Evolutionary conservation across 768 basidiomycete genomes (phyloP).

Genomic region (Suillus americanus): DNA sequence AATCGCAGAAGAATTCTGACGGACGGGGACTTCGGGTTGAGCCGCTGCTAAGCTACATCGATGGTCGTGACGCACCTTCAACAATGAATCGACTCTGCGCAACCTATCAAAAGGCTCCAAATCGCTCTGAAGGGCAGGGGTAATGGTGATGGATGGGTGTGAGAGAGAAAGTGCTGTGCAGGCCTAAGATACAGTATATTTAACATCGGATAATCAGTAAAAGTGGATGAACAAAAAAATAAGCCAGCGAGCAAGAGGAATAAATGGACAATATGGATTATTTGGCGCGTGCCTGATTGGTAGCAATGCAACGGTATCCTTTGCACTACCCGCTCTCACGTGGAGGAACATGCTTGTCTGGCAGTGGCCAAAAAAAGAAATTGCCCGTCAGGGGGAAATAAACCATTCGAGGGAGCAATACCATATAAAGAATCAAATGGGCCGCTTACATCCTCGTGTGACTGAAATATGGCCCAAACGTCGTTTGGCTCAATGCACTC

Average conservation of each 20-base stretch:
- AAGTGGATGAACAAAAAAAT: conserved; percentile 10
- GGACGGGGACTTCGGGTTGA: conserved; percentile 5
- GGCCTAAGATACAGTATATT: conserved; percentile 43
- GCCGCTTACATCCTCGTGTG: conserved; percentile 58
- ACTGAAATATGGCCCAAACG: conserved; percentile 57
- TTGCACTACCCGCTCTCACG: conserved; percentile 4
- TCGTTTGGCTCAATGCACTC: conserved; percentile 36
- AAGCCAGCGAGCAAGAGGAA: background rate
- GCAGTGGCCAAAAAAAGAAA: conserved; percentile 8
- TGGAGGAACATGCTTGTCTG: conserved; percentile 14
- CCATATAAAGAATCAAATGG: background rate
- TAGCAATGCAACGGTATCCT: conserved; percentile 6
- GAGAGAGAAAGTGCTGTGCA: conserved; percentile 53
- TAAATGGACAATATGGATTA: background rate
- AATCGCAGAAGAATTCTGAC: conserved; percentile 13
- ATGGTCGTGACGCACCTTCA: conserved; percentile 24
- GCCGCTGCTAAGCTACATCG: conserved; percentile 22
- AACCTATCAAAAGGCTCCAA: conserved; percentile 62
- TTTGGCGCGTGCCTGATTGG: background rate
- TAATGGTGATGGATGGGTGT: conserved; percentile 42
- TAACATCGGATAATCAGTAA: conserved; percentile 20
- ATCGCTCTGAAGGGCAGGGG: conserved; percentile 61
- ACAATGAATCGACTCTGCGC: conserved; percentile 39
- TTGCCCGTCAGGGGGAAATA: conserved; percentile 8
- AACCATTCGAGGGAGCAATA: background rate